phyloP scores from a whole-genome alignment of 2,329 filamentous ascomycete genomes.

The Aspergillus aculeatinus region DNA sequence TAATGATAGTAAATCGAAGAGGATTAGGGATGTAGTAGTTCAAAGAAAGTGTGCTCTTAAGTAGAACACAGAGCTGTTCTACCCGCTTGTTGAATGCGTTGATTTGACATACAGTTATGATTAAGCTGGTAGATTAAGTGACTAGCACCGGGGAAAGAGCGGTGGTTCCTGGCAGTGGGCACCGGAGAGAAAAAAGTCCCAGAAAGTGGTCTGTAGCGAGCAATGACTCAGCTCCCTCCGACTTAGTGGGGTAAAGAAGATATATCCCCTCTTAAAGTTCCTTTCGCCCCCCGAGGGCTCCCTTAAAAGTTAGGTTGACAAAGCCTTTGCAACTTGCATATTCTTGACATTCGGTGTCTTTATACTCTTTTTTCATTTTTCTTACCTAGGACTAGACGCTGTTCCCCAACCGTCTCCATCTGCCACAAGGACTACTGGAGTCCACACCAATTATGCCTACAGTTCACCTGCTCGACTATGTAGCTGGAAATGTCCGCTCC shows the following conservation, averaged over 20 bases:
- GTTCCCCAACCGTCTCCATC: neutral
- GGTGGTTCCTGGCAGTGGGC: neutral
- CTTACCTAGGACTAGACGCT: neutral
- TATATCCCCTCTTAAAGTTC: conserved; percentile 7
- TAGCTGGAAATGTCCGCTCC: conserved; percentile 93
- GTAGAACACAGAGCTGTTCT: too few relatives aligned
- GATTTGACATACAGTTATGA: too few relatives aligned
- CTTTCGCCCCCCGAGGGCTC: conserved; percentile 1
- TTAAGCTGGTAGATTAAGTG: too few relatives aligned
- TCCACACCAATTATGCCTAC: conserved; percentile 41
- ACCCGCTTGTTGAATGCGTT: too few relatives aligned
- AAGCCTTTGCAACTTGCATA: neutral
- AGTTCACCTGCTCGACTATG: conserved; percentile 69
- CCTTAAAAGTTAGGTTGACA: neutral
- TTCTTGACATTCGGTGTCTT: neutral
- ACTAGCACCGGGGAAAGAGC: too few relatives aligned
- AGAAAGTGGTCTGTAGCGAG: conserved; percentile 1
- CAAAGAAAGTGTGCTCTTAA: too few relatives aligned
- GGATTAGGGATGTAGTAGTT: too few relatives aligned
- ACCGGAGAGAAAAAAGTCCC: conserved; percentile 13
- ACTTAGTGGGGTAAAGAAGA: conserved; percentile 7
- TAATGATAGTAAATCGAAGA: too few relatives aligned
- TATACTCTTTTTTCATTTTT: neutral
- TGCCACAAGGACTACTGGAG: neutral
- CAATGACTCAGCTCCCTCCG: conserved; percentile 25